phyloP scores from a whole-genome alignment of 2,329 filamentous ascomycete genomes.

The Pestalotiopsis sp. region DNA sequence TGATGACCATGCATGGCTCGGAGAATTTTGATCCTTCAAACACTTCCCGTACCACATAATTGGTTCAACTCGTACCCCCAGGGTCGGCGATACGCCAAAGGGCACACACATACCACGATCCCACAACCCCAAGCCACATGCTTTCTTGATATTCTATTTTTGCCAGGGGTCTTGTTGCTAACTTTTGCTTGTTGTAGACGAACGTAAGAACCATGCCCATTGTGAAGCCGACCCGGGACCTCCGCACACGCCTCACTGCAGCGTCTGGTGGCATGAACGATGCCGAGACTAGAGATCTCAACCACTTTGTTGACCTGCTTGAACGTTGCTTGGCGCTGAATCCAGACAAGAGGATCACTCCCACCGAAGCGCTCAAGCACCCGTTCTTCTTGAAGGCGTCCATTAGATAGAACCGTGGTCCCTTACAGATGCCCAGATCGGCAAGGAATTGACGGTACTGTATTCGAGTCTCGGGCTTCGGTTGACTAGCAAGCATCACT shows the following conservation, averaged over 20 bases:
- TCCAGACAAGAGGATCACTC: slow-evolving; percentile 88
- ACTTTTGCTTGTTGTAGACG: slow-evolving; percentile 49
- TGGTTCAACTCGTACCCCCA: neutral
- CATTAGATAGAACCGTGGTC: slow-evolving; percentile 25
- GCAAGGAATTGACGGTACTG: too few relatives aligned
- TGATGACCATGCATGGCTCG: slow-evolving; percentile 12
- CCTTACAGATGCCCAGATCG: neutral
- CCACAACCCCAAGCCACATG: neutral
- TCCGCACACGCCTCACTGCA: slow-evolving; percentile 78
- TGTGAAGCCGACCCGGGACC: slow-evolving; percentile 77
- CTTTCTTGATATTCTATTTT: slow-evolving; percentile 4
- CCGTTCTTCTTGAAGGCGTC: slow-evolving; percentile 70
- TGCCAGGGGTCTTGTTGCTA: neutral
- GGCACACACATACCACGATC: neutral
- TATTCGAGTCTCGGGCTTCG: too few relatives aligned
- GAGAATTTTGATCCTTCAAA: slow-evolving; percentile 15
- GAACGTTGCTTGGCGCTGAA: slow-evolving; percentile 89
- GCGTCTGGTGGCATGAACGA: slow-evolving; percentile 76
- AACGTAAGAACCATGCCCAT: slow-evolving; percentile 68
- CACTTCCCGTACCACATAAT: neutral
- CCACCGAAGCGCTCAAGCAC: slow-evolving; percentile 84
- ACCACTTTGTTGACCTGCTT: slow-evolving; percentile 82
- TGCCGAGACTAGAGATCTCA: slow-evolving; percentile 75
- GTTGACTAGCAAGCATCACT: too few relatives aligned
- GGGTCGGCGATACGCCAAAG: slow-evolving; percentile 9